Percentiles rank a stretch among this genome's conserved stretches.
phyloP scores from a whole-genome alignment of 2,329 filamentous ascomycete genomes.

The Chaetomiaceae sp. region DNA sequence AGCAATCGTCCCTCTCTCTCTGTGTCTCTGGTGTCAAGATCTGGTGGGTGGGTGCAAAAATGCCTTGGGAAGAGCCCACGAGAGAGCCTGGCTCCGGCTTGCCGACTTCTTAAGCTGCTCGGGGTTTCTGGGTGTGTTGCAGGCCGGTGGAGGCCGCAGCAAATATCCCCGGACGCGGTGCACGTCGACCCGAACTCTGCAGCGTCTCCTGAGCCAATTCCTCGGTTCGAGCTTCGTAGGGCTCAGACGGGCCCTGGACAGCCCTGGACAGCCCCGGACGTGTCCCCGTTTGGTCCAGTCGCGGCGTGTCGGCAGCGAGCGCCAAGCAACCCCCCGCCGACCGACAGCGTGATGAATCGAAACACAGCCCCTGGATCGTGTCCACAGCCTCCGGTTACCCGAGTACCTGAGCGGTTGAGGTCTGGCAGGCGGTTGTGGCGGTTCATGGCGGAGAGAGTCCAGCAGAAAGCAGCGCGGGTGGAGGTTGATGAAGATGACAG shows the following conservation, averaged over 20 bases:
- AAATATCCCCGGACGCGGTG: conserved; percentile 12
- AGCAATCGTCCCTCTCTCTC: not conserved
- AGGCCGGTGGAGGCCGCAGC: conserved; percentile 9
- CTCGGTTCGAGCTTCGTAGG: conserved; percentile 6
- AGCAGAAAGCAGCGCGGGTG: not conserved
- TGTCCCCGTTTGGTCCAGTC: conserved; percentile 4
- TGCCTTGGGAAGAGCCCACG: conserved; percentile 15
- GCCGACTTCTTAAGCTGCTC: conserved; percentile 17
- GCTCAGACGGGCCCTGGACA: conserved; percentile 8
- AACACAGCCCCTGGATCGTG: conserved; percentile 16
- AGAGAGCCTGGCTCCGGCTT: conserved; percentile 14
- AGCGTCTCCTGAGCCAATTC: conserved; percentile 9
- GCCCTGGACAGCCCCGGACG: too few relatives aligned
- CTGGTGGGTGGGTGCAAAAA: conserved; percentile 9
- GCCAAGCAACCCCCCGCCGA: conserved; percentile 14
- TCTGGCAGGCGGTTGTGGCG: not conserved
- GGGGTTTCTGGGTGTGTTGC: conserved; percentile 5
- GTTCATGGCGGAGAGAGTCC: not conserved
- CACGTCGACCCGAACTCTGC: conserved; percentile 10
- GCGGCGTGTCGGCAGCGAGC: conserved; percentile 6
- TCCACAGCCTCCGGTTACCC: conserved; percentile 19
- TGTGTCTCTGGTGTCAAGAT: conserved; percentile 1
- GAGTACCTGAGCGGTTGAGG: conserved; percentile 6
- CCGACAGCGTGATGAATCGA: conserved; percentile 10
- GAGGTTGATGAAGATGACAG: not conserved